Base-by-base conservation (phyloP, 2,329 filamentous ascomycete species). In the Penicillium sp. region DNA sequence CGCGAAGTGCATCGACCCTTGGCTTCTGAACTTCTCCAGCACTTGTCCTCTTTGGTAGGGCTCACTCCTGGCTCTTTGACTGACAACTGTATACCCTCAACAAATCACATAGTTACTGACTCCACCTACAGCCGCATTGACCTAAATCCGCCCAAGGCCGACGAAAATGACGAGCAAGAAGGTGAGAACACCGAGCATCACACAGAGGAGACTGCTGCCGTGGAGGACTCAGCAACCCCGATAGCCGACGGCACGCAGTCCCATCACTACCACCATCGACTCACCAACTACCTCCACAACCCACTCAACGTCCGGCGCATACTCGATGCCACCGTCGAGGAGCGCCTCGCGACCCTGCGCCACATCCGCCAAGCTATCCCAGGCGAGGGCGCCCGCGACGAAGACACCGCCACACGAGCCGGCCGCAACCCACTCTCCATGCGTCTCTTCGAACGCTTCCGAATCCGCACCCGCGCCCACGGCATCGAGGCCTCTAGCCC, bases 1-100 rank as follows among this genome's bases (percentile, higher is more conserved):
- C 66, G 84, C 84, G 2, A 83, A 83, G 45, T 88, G 86, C 65
- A 82, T 88, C 45, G 85, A 88, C 65, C 85, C 85, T 3, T 87
- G 85, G 85, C 72, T 88, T 14, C 73, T 88, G 45, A 88, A 88
- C 64, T 85, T 88, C 8, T 85, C 82, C 3, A 84, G 85, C 42
- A 88, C 86, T 9, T 88, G 86, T 75, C 86, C 86, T 27, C 73
- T 88, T 11, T 88, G 85, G 81, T 83, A 78, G 25, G 69, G 77
- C 69, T 31, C 21, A 5, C n/a, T 25, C n/a, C 29, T 14, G 16
- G n/a, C 25, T 10, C 14, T 10, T 19, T 14, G 16, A 16, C 44
- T 53, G 14, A 45, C 71, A 76, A 75, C 57, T 13, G 35, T 31
- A 9, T 51, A 83, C n/a, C 42, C 25, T 16, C 14, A 25, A 25